Evolutionary conservation across 2,329 filamentous ascomycete species (phyloP), one percentile per base, ranked within the genome.

Genomic region (Aplosporella prunicola): DNA sequence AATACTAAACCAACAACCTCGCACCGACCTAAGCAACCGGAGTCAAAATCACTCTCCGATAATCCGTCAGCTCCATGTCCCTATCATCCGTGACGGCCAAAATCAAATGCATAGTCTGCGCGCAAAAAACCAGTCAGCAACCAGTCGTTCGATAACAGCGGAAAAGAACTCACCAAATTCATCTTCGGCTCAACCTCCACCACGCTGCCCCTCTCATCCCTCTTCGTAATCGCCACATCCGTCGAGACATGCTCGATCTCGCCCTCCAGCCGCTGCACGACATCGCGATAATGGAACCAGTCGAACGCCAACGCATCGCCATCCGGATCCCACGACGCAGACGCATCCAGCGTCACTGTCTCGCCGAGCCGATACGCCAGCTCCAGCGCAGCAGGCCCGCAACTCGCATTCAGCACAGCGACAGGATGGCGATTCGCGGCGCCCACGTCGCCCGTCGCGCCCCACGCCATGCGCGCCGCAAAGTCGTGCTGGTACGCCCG

Each of bases 401-500:
- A 41, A 4, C 37, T 27, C 3, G 43, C 46, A 20, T 48, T 46
- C 7, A 50, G 23, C 5, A 45, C 31, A 13, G 37, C 43, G 6
- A 49, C 34, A 5, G 48, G 48, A 4, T 49, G 46, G 27, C 49
- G 47, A 15, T 33, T 41, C 2, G 35, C 26, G 15, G 41, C 44
- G 15, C 30, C 28, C 11, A 34, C 20, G 9, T 25, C 35, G 16
- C 43, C 33, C 5, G 24, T 29, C 32, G 23, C 28, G 20, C 55
- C 57, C 63, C 63, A 66, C 37, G 58, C 53, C 33, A 67, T 63
- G 6, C 63, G 48, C 2, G 61, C 56, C 6, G 62, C 61, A 43
- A 67, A 64, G 43, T 66, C 63, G 39, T 60, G 51, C 39, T 66
- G 63, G 46, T 51, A 66, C 8, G 53, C 55, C 10, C 59, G 40